A percentile compares a stretch with the other conserved stretches of the same genome.
These are phyloP conservation scores for Penicillium sp. DNA, from an alignment of 2,329 filamentous ascomycete genomes.

Conservation along the genomic window DNA sequence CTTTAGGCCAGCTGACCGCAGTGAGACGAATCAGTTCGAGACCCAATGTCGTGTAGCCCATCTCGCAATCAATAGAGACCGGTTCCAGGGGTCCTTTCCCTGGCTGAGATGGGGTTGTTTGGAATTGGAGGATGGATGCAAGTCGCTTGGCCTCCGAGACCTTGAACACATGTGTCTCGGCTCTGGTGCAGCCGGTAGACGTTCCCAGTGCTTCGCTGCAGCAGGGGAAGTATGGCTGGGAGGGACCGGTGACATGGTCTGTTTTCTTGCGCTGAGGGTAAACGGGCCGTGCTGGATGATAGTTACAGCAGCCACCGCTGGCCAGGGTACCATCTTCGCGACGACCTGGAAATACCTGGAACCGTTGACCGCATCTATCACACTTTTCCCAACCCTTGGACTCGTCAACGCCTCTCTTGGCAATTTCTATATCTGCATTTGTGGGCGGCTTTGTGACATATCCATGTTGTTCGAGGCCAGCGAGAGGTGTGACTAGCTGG, in stretches of 20 bases:
- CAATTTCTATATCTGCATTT: slow-evolving; percentile 62
- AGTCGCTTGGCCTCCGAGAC: slow-evolving; percentile 71
- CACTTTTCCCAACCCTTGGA: slow-evolving; percentile 81
- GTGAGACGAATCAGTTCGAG: slow-evolving; percentile 89
- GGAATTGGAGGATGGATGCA: slow-evolving; percentile 75
- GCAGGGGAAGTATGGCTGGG: slow-evolving; percentile 68
- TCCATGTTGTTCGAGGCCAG: slow-evolving; percentile 63
- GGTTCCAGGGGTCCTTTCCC: slow-evolving; percentile 36
- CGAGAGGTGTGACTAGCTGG: slow-evolving; percentile 62
- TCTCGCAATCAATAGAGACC: slow-evolving; percentile 92
- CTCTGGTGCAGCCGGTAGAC: slow-evolving; percentile 68
- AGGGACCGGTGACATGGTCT: slow-evolving; percentile 55
- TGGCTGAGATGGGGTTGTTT: slow-evolving; percentile 60
- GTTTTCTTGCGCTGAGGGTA: slow-evolving; percentile 54
- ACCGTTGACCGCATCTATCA: slow-evolving; percentile 79
- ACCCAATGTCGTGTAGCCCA: slow-evolving; percentile 89
- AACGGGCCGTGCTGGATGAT: slow-evolving; percentile 74
- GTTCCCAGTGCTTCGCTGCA: slow-evolving; percentile 74
- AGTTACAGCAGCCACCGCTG: slow-evolving; percentile 72
- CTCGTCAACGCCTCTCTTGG: slow-evolving; percentile 62
- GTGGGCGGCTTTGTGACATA: slow-evolving; percentile 71
- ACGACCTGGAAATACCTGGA: slow-evolving; percentile 87
- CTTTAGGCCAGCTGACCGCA: slow-evolving; percentile 79
- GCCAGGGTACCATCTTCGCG: slow-evolving; percentile 72
- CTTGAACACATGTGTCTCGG: slow-evolving; percentile 82